These are phyloP conservation scores for Penicillium riverlandense DNA, from an alignment of 495 filamentous ascomycete genomes.

Conservation along the genomic window DNA sequence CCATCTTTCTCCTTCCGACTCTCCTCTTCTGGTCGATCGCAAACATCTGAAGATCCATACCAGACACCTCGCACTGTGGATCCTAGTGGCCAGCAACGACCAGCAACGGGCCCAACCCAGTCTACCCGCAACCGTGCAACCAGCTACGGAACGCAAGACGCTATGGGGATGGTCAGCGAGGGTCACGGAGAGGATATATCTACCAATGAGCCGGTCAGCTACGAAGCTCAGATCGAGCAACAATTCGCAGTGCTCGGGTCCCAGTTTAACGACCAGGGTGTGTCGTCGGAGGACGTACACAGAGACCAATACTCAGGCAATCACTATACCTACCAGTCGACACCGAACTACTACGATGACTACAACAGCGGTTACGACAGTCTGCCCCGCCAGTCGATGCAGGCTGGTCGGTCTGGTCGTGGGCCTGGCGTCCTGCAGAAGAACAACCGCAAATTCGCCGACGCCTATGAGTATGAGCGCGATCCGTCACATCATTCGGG, in stretches of 20 bases:
- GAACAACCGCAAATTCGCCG: conserved; percentile 74
- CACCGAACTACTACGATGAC: conserved; percentile 42
- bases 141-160: conserved; percentile 32
- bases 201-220: conserved; percentile 27
- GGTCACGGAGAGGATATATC: conserved; percentile 24
- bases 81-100: conserved; percentile 20
- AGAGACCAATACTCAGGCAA: conserved; percentile 33
- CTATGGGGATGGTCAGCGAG: conserved; percentile 23
- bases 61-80: conserved; percentile 22
- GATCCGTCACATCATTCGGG: conserved; percentile 63
- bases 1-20: conserved; percentile 60
- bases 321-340: conserved; percentile 30
- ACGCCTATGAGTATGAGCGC: conserved; percentile 78
- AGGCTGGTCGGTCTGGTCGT: conserved; percentile 35
- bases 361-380: conserved; percentile 31
- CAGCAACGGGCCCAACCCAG: conserved; percentile 24
- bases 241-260: conserved; percentile 37
- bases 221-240: conserved; percentile 38
- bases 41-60: conserved; percentile 32
- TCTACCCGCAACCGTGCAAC: conserved; percentile 16
- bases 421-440: conserved; percentile 64
- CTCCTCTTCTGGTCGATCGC: conserved; percentile 37
- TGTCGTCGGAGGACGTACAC: conserved; percentile 29
- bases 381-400: conserved; percentile 34
- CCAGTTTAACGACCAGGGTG: conserved; percentile 24